These are phyloP conservation scores for Naganishia kalamii DNA, from an alignment of 768 basidiomycete species.

Conservation along the genomic window DNA sequence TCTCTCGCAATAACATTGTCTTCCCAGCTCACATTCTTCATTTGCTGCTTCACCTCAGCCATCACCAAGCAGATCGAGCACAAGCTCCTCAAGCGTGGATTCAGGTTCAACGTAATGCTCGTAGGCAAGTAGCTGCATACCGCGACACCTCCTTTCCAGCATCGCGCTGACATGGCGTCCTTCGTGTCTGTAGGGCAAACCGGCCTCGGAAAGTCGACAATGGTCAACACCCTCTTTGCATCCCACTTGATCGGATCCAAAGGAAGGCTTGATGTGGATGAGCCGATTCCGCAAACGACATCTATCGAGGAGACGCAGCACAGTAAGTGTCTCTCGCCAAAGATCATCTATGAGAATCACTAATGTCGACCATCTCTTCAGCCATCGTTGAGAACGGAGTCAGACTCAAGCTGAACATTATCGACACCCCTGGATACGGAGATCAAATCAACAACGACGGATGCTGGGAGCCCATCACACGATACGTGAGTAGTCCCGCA, in stretches of 20 bases:
- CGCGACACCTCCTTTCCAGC: neutral
- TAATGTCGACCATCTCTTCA: slow-evolving; percentile 40
- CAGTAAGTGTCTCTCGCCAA: slow-evolving; percentile 55
- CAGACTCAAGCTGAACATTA: slow-evolving; percentile 87
- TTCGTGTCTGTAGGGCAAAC: slow-evolving; percentile 66
- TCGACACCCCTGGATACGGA: slow-evolving; percentile 97
- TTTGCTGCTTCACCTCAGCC: slow-evolving; percentile 47
- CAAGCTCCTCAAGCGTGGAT: slow-evolving; percentile 97
- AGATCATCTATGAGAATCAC: too few relatives aligned
- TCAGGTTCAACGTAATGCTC: slow-evolving; percentile 98
- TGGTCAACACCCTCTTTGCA: slow-evolving; percentile 98
- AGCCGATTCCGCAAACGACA: slow-evolving; percentile 88
- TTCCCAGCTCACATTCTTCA: neutral
- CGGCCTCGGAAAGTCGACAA: slow-evolving; percentile 93
- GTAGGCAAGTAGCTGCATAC: slow-evolving; percentile 57
- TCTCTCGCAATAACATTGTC: neutral
- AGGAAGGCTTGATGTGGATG: slow-evolving; percentile 79
- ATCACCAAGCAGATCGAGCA: slow-evolving; percentile 97
- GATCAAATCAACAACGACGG: slow-evolving; percentile 99
- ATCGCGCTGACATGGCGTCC: neutral
- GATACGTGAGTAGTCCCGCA: slow-evolving; percentile 70
- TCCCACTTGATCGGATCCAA: slow-evolving; percentile 97
- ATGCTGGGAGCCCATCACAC: slow-evolving; percentile 99
- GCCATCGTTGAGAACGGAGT: slow-evolving; percentile 97
- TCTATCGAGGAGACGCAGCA: slow-evolving; percentile 93